Base-by-base conservation (phyloP, 106 monocot genomes). In the Dendrobium catenatum region DNA sequence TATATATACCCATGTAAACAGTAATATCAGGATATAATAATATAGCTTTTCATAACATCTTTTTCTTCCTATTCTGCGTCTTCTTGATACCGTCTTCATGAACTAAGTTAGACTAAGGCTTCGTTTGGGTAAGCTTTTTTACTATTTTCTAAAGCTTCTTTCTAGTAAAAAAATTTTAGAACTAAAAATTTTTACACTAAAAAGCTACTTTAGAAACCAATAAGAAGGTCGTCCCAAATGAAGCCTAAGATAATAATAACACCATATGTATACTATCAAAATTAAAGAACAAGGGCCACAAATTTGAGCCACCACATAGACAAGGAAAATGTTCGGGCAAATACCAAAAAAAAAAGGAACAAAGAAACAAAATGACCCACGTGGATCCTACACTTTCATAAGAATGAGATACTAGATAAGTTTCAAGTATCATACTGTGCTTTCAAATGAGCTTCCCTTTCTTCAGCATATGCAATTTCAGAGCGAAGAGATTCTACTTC, bases 381-480 rank as follows among this genome's bases (percentile, higher is more conserved):
- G 67, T 67, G 67, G 67, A 3, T 67, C 24, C 6, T 67, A n/a
- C 67, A 56, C 24, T 67, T 67, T 67, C 40, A 72, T 31, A 72
- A 72, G 10, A 72, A 72, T 72, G 41, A 27, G 2, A 27, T 27
- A 29, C 40, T 3, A 19, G 73, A 42, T 42, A 73, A 40, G 67
- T 29, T 68, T 42, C 13, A 19, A 56, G 42, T 16, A 73, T 73
- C 73, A 42, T 73, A 73, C 96, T 89, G 91, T 51, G 94, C 96
- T 86, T 92, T 91, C 40, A 92, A 73, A 81, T 96, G 87, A 72
- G 87, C 83, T 88, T 92, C 96, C 82, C 90, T 94, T 72, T 96
- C 96, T 79, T 96, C 91, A 56, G 87, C 92, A 75, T 94, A 90
- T 66, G 81, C 83, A 77, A 96, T 92, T 90, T 92, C 94, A 54